Conservation (phyloP, 2,329 filamentous ascomycete genomes). For the Penicillium vulpinum region DNA sequence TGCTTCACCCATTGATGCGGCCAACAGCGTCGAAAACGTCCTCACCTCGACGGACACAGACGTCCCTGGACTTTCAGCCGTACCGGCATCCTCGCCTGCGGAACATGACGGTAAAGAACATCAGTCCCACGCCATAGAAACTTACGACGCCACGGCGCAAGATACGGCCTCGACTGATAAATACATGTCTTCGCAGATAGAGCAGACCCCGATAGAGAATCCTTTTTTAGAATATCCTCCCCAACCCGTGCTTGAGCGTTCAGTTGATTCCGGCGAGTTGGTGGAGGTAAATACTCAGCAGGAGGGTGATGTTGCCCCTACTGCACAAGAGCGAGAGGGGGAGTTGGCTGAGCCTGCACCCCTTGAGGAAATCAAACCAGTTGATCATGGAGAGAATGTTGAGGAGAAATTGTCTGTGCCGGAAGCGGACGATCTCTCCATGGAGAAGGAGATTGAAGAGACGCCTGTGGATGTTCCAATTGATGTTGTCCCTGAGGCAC, state of each 20-base stretch:
- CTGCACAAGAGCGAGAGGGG: slow-evolving; percentile 7
- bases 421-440: slow-evolving; percentile 2
- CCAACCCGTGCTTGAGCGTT: slow-evolving; percentile 33
- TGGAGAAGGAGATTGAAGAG: slow-evolving; percentile 8
- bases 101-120: slow-evolving; percentile 49
- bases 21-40: slow-evolving; percentile 13
- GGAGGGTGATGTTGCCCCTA: slow-evolving; percentile 4
- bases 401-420: slow-evolving; percentile 3
- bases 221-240: slow-evolving; percentile 34
- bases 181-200: slow-evolving; percentile 47
- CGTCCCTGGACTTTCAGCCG: slow-evolving; percentile 23
- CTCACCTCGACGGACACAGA: slow-evolving; percentile 19
- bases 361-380: background rate
- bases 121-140: slow-evolving; percentile 44
- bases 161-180: slow-evolving; percentile 48
- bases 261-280: slow-evolving; percentile 23
- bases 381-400: slow-evolving; percentile 1
- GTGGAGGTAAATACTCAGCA: slow-evolving; percentile 12
- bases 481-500: slow-evolving; percentile 2
- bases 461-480: slow-evolving; percentile 2
- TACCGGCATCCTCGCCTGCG: slow-evolving; percentile 35
- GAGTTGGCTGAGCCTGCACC: background rate
- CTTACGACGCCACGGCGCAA: slow-evolving; percentile 38
- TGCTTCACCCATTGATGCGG: slow-evolving; percentile 2
- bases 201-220: slow-evolving; percentile 37